A percentile compares a stretch with the other conserved stretches of the same genome.
phyloP scores from a whole-genome alignment of 2,329 filamentous ascomycete genomes.

The Fusarium haematococcum region DNA sequence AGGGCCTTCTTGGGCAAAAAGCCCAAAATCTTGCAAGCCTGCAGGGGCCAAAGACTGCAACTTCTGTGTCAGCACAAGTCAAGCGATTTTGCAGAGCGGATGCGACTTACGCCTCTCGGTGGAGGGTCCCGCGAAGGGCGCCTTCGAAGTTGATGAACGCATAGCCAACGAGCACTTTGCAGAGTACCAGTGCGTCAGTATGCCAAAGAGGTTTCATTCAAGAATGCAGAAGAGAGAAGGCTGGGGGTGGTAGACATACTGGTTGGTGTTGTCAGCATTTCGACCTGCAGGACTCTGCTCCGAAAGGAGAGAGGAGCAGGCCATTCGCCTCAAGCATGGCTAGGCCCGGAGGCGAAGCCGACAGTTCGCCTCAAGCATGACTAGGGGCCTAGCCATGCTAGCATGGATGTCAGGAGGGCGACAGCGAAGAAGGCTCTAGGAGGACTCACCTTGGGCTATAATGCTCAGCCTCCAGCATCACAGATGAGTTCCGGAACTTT shows the following conservation, averaged over 20 bases:
- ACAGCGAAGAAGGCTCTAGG: neutral
- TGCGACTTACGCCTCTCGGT: too few species aligned
- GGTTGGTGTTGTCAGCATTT: too few species aligned
- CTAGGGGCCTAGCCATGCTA: conserved; percentile 64
- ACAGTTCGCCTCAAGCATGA: conserved; percentile 57
- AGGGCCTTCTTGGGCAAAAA: neutral
- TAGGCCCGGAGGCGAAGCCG: neutral
- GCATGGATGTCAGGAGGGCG: neutral
- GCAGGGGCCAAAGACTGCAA: neutral
- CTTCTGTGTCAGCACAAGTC: neutral
- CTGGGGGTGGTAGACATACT: neutral
- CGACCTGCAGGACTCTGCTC: neutral
- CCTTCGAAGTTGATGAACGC: too few species aligned
- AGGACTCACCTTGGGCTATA: conserved; percentile 77
- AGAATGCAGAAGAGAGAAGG: neutral
- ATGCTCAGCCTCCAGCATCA: neutral
- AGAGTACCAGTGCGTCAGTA: too few species aligned
- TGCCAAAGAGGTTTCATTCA: neutral
- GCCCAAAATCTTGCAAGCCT: neutral
- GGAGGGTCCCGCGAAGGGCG: too few species aligned
- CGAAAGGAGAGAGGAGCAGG: neutral
- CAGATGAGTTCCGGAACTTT: conserved; percentile 94
- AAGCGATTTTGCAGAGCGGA: neutral
- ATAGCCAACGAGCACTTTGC: too few species aligned
- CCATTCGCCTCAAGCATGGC: neutral